These are phyloP conservation scores for Quillaja saponaria DNA, from an alignment of 306 rosid genomes.

Conservation along the genomic window DNA sequence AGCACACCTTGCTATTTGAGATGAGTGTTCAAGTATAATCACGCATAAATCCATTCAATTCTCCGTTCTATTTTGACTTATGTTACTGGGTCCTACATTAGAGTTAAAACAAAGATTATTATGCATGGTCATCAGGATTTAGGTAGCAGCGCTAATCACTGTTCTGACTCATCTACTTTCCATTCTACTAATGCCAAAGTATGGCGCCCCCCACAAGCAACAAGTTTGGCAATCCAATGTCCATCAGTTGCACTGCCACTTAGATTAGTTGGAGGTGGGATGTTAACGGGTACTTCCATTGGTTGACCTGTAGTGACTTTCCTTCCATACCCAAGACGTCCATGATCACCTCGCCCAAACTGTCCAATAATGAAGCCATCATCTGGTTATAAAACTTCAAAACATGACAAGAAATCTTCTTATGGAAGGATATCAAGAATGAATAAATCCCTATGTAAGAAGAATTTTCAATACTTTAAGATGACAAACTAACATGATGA, in stretches of 20 bases:
- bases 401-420: not conserved
- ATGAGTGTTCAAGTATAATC: conserved; percentile 3
- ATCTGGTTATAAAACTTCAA: not conserved
- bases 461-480: too few species aligned
- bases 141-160: conserved; percentile 20
- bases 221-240: conserved; percentile 77
- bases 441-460: conserved; percentile 7
- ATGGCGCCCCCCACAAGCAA: conserved; percentile 96
- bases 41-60: not conserved
- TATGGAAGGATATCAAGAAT: not conserved
- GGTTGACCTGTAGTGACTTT: conserved; percentile 96
- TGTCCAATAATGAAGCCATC: conserved; percentile 30
- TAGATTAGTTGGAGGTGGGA: conserved; percentile 48
- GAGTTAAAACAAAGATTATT: not conserved
- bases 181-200: conserved; percentile 81
- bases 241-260: conserved; percentile 40
- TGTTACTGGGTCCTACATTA: conserved; percentile 16
- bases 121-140: conserved; percentile 4
- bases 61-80: not conserved
- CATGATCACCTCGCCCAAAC: conserved; percentile 98
- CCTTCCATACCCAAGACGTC: conserved; percentile 96
- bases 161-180: conserved; percentile 48
- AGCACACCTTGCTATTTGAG: too few species aligned
- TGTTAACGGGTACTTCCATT: conserved; percentile 77
- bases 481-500: too few species aligned